Evolutionary conservation across 371 early-diverging fungal species (phyloP).

Genomic region (Mucor piriformis): DNA sequence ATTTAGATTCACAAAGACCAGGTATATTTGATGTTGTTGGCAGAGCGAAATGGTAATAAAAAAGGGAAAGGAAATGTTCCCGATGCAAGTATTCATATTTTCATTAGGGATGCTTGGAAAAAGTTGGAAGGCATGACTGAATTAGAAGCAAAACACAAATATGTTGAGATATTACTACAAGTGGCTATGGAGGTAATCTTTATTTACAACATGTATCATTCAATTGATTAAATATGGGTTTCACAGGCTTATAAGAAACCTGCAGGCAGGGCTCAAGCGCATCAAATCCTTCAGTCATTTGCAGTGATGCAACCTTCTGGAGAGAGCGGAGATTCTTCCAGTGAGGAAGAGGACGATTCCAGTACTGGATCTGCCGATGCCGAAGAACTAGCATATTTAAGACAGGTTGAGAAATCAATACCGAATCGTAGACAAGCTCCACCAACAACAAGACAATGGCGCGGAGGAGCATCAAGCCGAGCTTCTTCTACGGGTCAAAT

Average conservation of each 20-base stretch:
- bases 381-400: slow-evolving; percentile 34
- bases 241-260: slow-evolving; percentile 46
- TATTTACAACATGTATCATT: background rate
- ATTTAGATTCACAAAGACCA: slow-evolving; percentile 41
- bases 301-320: slow-evolving; percentile 32
- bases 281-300: slow-evolving; percentile 50
- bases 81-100: background rate
- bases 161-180: slow-evolving; percentile 35
- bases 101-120: slow-evolving; percentile 44
- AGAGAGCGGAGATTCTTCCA: slow-evolving; percentile 28
- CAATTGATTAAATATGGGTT: background rate
- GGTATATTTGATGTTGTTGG: slow-evolving; percentile 56
- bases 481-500: slow-evolving; percentile 31
- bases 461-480: slow-evolving; percentile 18
- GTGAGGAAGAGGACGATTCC: slow-evolving; percentile 30
- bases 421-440: background rate
- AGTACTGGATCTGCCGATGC: slow-evolving; percentile 29
- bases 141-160: slow-evolving; percentile 35
- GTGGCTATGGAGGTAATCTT: slow-evolving; percentile 32
- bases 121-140: slow-evolving; percentile 28
- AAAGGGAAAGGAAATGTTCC: background rate
- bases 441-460: slow-evolving; percentile 8
- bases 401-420: slow-evolving; percentile 15
- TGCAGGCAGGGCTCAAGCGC: slow-evolving; percentile 43
- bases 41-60: slow-evolving; percentile 48